Conservation (phyloP, 352 stramenopile genomes). For the Pythium brassicae region DNA sequence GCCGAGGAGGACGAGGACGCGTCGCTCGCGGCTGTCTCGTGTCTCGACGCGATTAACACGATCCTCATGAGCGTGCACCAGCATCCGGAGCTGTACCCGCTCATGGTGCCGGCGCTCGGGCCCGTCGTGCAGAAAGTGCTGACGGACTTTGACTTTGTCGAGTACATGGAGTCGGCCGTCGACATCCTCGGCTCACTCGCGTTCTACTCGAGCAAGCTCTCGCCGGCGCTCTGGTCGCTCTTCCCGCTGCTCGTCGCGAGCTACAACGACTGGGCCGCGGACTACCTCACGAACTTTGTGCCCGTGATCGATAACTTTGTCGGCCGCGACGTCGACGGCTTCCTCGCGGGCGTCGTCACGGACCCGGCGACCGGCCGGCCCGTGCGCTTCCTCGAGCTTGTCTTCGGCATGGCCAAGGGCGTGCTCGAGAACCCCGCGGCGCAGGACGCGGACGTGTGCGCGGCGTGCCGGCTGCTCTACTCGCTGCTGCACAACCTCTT, state of each 20-base stretch:
- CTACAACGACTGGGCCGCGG: slow-evolving; percentile 94
- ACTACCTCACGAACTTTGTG: slow-evolving; percentile 96
- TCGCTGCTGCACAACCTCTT: slow-evolving; percentile 84
- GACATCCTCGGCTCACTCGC: slow-evolving; percentile 96
- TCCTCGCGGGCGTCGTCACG: slow-evolving; percentile 47
- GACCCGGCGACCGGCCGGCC: slow-evolving; percentile 34
- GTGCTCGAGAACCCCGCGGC: slow-evolving; percentile 58
- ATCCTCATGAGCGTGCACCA: slow-evolving; percentile 83
- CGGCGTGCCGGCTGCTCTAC: slow-evolving; percentile 69
- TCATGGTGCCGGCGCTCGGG: slow-evolving; percentile 93
- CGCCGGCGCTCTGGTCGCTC: slow-evolving; percentile 91
- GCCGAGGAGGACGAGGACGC: slow-evolving; percentile 94
- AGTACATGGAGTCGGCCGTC: slow-evolving; percentile 96
- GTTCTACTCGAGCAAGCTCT: slow-evolving; percentile 93
- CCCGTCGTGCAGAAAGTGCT: slow-evolving; percentile 96
- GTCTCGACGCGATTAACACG: slow-evolving; percentile 83
- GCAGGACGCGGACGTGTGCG: slow-evolving; percentile 73
- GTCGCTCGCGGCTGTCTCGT: slow-evolving; percentile 92
- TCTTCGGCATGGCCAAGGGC: slow-evolving; percentile 75
- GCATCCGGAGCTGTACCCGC: slow-evolving; percentile 73
- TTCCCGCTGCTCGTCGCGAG: slow-evolving; percentile 95
- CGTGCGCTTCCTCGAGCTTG: slow-evolving; percentile 72
- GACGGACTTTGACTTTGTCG: slow-evolving; percentile 93
- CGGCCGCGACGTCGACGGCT: slow-evolving; percentile 66
- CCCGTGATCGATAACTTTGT: slow-evolving; percentile 97